phyloP scores from a whole-genome alignment of 805 yeast species.

The Barnettozyma californica region DNA sequence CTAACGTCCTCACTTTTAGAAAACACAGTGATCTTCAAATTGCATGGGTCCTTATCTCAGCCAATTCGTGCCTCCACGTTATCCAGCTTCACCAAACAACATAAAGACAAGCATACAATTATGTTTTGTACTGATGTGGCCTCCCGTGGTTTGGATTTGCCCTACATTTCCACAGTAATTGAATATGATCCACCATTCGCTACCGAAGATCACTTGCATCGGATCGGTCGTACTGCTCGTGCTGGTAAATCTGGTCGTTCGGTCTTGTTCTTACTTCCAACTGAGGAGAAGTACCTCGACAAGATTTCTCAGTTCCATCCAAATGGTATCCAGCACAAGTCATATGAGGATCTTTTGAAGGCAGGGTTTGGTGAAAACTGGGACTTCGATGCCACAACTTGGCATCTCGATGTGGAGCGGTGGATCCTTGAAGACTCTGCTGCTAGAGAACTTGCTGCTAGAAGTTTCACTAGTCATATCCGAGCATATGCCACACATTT shows the following conservation, averaged over 20 bases:
- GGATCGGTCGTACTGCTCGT: slow-evolving; percentile 97
- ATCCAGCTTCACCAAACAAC: slow-evolving; percentile 34
- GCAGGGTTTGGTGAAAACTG: slow-evolving; percentile 49
- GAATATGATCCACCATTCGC: slow-evolving; percentile 96
- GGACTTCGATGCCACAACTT: slow-evolving; percentile 94
- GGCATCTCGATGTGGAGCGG: slow-evolving; percentile 89
- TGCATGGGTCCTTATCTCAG: slow-evolving; percentile 91
- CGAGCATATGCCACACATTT: slow-evolving; percentile 96
- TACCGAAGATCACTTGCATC: slow-evolving; percentile 89
- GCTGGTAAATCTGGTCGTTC: slow-evolving; percentile 88
- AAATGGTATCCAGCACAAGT: slow-evolving; percentile 42
- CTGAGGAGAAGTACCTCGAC: slow-evolving; percentile 82
- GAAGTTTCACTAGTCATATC: slow-evolving; percentile 83
- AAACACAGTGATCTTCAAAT: slow-evolving; percentile 49
- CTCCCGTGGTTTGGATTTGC: slow-evolving; percentile 91
- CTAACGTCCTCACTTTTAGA: slow-evolving; percentile 50
- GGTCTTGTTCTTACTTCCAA: slow-evolving; percentile 76
- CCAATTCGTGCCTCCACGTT: slow-evolving; percentile 72
- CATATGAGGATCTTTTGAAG: slow-evolving; percentile 42
- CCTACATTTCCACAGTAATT: slow-evolving; percentile 76
- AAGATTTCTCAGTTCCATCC: slow-evolving; percentile 55
- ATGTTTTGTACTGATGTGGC: slow-evolving; percentile 97
- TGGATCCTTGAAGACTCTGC: slow-evolving; percentile 68
- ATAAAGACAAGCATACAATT: slow-evolving; percentile 49
- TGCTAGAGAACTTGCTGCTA: slow-evolving; percentile 61